phyloP scores from a whole-genome alignment of 192 early-diverging fungal genomes.

The Gonapodya sp. region DNA sequence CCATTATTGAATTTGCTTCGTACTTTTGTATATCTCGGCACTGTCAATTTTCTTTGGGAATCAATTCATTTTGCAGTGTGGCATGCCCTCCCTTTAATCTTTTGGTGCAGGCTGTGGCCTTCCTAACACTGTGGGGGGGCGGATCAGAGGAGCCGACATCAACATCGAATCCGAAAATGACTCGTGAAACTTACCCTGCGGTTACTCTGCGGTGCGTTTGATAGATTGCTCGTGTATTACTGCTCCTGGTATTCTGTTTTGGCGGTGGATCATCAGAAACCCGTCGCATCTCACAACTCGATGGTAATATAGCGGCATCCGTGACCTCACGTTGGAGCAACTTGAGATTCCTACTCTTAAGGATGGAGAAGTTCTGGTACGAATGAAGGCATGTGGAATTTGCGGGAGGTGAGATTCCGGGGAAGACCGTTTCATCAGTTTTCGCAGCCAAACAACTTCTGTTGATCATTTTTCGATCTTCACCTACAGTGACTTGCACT shows the following conservation, averaged over 20 bases:
- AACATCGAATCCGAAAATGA: not conserved
- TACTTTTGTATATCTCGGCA: too few relatives aligned
- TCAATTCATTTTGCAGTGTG: too few relatives aligned
- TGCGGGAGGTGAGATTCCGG: too few relatives aligned
- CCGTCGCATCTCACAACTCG: too few relatives aligned
- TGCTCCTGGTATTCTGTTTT: not conserved
- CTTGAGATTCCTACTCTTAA: not conserved
- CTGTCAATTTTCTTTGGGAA: too few relatives aligned
- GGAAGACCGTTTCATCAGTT: too few relatives aligned
- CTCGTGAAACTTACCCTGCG: not conserved
- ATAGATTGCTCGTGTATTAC: too few relatives aligned
- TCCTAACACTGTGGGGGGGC: too few relatives aligned
- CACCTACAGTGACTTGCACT: slow-evolving; percentile 7
- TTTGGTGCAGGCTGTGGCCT: not conserved
- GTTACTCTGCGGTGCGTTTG: not conserved
- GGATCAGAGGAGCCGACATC: not conserved
- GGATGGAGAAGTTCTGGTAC: not conserved
- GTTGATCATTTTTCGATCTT: too few relatives aligned
- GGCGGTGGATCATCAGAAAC: not conserved
- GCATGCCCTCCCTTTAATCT: too few relatives aligned
- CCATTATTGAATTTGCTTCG: too few relatives aligned
- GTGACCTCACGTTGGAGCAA: not conserved
- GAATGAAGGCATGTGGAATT: not conserved
- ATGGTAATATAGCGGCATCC: not conserved
- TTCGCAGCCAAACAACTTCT: too few relatives aligned